Percentiles rank a stretch among this genome's conserved stretches.
Evolutionary conservation across 371 early-diverging fungal species (phyloP).

Genomic region (Mucor saturninus): DNA sequence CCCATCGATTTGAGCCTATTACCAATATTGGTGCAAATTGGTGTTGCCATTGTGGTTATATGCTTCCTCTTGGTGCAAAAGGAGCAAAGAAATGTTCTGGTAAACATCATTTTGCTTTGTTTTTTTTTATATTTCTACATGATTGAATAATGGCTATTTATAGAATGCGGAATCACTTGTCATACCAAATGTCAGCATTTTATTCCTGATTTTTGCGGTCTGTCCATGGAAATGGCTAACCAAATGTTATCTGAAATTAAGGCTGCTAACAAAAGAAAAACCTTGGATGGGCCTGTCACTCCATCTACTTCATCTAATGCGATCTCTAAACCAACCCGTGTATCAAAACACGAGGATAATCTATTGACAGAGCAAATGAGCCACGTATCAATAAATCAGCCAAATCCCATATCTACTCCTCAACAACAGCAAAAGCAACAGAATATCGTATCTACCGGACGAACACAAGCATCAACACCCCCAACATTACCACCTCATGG

Average conservation of each 20-base stretch:
- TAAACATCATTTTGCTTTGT: constrained; percentile 7
- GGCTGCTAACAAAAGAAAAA: constrained; percentile 56
- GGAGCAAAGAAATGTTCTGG: constrained; percentile 70
- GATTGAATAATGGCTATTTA: not conserved
- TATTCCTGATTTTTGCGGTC: constrained; percentile 95
- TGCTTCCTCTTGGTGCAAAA: constrained; percentile 85
- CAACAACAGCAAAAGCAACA: constrained; percentile 7
- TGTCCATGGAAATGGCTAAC: constrained; percentile 85
- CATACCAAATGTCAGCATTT: constrained; percentile 90
- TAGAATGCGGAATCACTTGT: constrained; percentile 82
- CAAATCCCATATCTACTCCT: constrained; percentile 28
- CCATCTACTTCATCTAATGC: constrained; percentile 19
- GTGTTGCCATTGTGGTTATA: constrained; percentile 98
- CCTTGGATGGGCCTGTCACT: constrained; percentile 19
- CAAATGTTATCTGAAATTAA: constrained; percentile 83
- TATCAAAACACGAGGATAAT: constrained; percentile 13
- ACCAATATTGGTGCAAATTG: constrained; percentile 85
- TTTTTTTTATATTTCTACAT: not conserved
- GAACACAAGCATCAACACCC: constrained; percentile 16
- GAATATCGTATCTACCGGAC: not conserved
- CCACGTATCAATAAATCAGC: constrained; percentile 21
- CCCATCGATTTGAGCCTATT: constrained; percentile 90
- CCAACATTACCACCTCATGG: constrained; percentile 27
- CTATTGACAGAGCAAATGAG: constrained; percentile 4
- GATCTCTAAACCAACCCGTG: constrained; percentile 18